Evolutionary conservation across 2,329 filamentous ascomycete genomes (phyloP).

Genomic region (Conoideocrella luteorostrata): DNA sequence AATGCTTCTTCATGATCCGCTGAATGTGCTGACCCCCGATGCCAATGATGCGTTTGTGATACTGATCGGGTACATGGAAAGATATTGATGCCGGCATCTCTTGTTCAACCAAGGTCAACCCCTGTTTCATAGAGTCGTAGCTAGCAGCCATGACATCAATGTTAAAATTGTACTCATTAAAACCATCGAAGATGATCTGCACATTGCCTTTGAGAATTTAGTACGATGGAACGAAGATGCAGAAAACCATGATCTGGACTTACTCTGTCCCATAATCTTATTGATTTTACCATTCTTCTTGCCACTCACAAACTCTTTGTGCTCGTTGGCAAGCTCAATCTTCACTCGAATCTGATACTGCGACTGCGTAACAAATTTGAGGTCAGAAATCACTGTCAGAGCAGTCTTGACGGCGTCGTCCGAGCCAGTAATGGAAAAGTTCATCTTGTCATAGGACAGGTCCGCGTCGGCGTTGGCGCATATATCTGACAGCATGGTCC

Average conservation of each 20-base stretch:
- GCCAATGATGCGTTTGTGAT: constrained; percentile 98
- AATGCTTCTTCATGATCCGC: constrained; percentile 99
- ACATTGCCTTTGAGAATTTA: constrained; percentile 61
- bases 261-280: constrained; percentile 98
- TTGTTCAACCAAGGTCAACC: constrained; percentile 87
- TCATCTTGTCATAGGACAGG: constrained; percentile 87
- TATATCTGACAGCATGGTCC: constrained; percentile 89
- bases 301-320: constrained; percentile 98
- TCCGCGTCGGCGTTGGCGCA: constrained; percentile 95
- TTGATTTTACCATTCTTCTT: constrained; percentile 99
- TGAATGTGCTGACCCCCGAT: constrained; percentile 98
- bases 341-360: constrained; percentile 95
- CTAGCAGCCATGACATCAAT: constrained; percentile 91
- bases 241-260: constrained; percentile 2
- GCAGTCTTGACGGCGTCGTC: constrained; percentile 95
- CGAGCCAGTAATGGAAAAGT: constrained; percentile 89
- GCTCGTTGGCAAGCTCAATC: constrained; percentile 97
- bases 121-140: constrained; percentile 92
- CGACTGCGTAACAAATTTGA: constrained; percentile 79
- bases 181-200: constrained; percentile 97
- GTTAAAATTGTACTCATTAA: constrained; percentile 99
- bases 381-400: constrained; percentile 87
- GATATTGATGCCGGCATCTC: constrained; percentile 99
- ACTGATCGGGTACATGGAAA: constrained; percentile 97
- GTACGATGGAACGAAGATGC: neutral